A percentile compares a stretch with the other conserved stretches of the same genome.
Evolutionary conservation across 768 basidiomycete species (phyloP).

Genomic region (Porpolomopsis calyptriformis): DNA sequence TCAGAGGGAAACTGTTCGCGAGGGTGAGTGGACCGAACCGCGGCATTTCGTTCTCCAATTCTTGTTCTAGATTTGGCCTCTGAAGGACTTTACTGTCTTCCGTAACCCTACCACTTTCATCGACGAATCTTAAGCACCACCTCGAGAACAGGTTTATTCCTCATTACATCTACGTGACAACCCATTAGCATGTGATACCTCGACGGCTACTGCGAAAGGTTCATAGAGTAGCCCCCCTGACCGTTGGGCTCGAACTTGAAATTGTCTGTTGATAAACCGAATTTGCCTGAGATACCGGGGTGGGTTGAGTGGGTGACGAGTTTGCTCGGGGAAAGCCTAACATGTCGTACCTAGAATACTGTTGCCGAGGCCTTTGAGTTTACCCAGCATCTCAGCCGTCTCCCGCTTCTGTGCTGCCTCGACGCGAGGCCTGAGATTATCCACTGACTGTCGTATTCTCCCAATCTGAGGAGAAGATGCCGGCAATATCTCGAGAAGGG

Average conservation of each 20-base stretch:
- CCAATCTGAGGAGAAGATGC: slow-evolving; percentile 38
- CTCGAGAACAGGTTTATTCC: not conserved
- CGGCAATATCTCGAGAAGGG: slow-evolving; percentile 56
- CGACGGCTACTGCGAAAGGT: slow-evolving; percentile 48
- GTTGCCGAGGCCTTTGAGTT: slow-evolving; percentile 89
- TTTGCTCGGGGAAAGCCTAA: not conserved
- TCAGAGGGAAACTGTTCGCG: slow-evolving; percentile 57
- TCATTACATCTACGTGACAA: not conserved
- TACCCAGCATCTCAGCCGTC: slow-evolving; percentile 84
- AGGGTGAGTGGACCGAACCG: slow-evolving; percentile 35
- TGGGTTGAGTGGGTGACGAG: slow-evolving; percentile 1
- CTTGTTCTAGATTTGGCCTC: slow-evolving; percentile 33
- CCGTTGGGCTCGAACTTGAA: slow-evolving; percentile 94
- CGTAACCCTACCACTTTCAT: slow-evolving; percentile 32
- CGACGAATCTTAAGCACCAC: slow-evolving; percentile 10
- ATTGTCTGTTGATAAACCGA: slow-evolving; percentile 91
- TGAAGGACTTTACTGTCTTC: slow-evolving; percentile 28
- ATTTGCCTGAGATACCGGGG: slow-evolving; percentile 49
- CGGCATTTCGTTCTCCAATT: not conserved
- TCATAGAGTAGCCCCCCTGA: slow-evolving; percentile 92
- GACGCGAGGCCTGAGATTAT: slow-evolving; percentile 51
- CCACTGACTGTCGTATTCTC: slow-evolving; percentile 40
- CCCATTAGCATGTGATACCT: not conserved
- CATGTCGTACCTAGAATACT: slow-evolving; percentile 60
- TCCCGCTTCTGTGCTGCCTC: slow-evolving; percentile 76